Evolutionary conservation across 345 rosid genomes (phyloP).

Genomic region (Luvunga scandens): DNA sequence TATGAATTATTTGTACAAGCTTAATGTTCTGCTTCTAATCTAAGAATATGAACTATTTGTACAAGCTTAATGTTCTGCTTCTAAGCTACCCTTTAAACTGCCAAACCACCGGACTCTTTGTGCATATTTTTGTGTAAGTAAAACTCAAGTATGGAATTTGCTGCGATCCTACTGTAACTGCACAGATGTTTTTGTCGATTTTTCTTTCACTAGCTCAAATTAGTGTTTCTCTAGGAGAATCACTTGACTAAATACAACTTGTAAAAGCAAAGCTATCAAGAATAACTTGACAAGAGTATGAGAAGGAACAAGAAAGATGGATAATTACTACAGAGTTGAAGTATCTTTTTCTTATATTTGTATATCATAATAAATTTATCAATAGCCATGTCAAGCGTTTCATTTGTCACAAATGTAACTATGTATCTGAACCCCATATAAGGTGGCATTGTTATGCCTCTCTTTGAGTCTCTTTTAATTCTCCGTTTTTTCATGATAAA

Average conservation of each 20-base stretch:
- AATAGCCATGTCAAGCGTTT: conserved; percentile 39
- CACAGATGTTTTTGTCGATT: background rate
- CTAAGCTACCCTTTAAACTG: background rate
- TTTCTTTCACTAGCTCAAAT: background rate
- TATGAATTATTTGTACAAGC: background rate
- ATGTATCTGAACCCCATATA: conserved; percentile 39
- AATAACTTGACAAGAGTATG: too few species aligned
- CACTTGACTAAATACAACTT: background rate
- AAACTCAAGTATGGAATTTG: background rate
- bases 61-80: background rate
- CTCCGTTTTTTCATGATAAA: conserved; percentile 24
- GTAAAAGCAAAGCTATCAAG: background rate
- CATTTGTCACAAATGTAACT: conserved; percentile 38
- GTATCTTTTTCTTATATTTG: conserved; percentile 28
- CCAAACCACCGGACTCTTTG: background rate
- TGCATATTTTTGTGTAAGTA: background rate
- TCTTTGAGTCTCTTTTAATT: conserved; percentile 28
- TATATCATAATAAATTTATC: conserved; percentile 34
- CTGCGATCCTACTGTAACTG: background rate
- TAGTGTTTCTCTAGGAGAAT: background rate
- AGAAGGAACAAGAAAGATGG: background rate
- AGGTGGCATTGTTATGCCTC: conserved; percentile 33
- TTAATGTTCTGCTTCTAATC: background rate
- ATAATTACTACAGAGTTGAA: conserved; percentile 21
- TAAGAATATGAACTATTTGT: too few species aligned